These are phyloP conservation scores for Geranomyces variabilis DNA, from an alignment of 192 early-diverging fungal species.

Conservation along the genomic window DNA sequence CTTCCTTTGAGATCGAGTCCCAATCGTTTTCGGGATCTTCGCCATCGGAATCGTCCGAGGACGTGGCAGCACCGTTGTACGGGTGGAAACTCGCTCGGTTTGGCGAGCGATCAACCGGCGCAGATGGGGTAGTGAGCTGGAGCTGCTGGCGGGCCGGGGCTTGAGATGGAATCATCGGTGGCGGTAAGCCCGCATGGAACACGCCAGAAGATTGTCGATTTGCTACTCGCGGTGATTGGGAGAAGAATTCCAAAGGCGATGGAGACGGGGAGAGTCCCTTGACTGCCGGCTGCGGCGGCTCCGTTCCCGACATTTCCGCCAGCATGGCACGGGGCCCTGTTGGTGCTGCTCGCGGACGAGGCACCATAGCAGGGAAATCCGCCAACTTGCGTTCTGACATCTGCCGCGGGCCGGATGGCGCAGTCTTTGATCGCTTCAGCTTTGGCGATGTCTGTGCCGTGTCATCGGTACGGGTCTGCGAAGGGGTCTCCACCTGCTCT, in stretches of 20 bases:
- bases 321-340: slow-evolving; percentile 12
- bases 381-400: neutral
- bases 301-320: neutral
- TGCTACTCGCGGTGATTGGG: too few relatives aligned
- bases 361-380: slow-evolving; percentile 4
- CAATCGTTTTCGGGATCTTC: slow-evolving; percentile 22
- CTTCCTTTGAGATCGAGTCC: slow-evolving; percentile 30
- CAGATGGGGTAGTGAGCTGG: neutral
- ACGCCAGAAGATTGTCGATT: too few relatives aligned
- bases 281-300: neutral
- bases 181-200: too few relatives aligned
- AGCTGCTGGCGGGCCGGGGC: neutral
- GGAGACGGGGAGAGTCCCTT: neutral
- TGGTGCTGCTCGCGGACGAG: neutral
- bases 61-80: neutral
- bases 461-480: neutral
- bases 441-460: neutral
- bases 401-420: slow-evolving; percentile 3
- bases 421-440: neutral
- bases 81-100: neutral
- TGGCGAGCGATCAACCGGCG: neutral
- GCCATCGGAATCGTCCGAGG: neutral
- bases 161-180: slow-evolving; percentile 2
- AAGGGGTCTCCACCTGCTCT: neutral
- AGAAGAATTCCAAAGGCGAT: neutral